These are phyloP conservation scores for Heliamphora pulchella DNA, from an alignment of 179 eudicot species.

Conservation along the genomic window DNA sequence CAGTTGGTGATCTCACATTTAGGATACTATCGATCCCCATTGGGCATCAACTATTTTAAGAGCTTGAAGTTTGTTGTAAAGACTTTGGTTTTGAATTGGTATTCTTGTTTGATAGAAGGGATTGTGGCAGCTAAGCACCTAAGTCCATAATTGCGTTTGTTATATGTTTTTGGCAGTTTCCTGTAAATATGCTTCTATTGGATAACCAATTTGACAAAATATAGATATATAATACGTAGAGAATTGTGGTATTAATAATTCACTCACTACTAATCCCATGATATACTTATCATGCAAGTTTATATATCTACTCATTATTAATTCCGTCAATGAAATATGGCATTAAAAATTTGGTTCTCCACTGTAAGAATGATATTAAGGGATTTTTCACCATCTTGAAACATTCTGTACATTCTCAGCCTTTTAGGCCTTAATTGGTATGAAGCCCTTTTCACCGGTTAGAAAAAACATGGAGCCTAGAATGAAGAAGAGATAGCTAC, in stretches of 20 bases:
- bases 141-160: not conserved
- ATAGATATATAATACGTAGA: too few species aligned
- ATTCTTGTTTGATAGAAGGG: not conserved
- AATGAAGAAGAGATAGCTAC: conserved; percentile 33
- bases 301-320: too few species aligned
- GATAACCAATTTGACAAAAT: too few species aligned
- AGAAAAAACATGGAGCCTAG: conserved; percentile 21
- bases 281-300: too few species aligned
- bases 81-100: not conserved
- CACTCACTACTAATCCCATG: too few species aligned
- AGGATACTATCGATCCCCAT: not conserved
- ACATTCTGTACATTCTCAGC: not conserved
- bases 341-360: not conserved
- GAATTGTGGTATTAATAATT: too few species aligned
- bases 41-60: not conserved
- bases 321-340: too few species aligned
- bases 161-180: not conserved
- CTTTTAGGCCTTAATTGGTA: not conserved
- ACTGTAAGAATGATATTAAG: not conserved
- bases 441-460: not conserved
- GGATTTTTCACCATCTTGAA: not conserved
- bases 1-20: not conserved
- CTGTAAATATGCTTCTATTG: not conserved
- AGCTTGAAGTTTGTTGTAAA: not conserved
- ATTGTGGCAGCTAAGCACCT: not conserved